Conservation (phyloP, 2,329 filamentous ascomycete genomes). For the Proliferodiscus dingleyae region DNA sequence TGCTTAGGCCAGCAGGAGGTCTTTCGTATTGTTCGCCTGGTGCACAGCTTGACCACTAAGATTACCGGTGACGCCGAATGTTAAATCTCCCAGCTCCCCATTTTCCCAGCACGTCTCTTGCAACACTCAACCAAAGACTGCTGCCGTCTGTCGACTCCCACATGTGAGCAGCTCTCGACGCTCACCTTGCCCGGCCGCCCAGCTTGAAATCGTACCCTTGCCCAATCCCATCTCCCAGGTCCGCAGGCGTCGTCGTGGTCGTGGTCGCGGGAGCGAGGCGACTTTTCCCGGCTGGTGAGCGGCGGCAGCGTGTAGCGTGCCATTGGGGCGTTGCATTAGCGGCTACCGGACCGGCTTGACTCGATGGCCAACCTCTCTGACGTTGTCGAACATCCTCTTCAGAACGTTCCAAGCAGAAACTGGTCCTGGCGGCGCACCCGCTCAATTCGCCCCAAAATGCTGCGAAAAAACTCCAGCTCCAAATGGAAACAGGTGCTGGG, state of each 20-base stretch:
- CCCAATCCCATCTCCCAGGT: too few relatives aligned
- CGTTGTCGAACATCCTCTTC: background rate
- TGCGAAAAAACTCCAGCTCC: slow-evolving; percentile 19
- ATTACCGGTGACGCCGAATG: too few relatives aligned
- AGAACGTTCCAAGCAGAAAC: background rate
- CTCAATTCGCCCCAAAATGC: slow-evolving; percentile 6
- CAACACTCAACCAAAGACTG: too few relatives aligned
- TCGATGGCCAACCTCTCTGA: background rate
- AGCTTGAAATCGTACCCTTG: background rate
- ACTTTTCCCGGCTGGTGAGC: slow-evolving; percentile 10
- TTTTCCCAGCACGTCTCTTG: too few relatives aligned
- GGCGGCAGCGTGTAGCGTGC: slow-evolving; percentile 7
- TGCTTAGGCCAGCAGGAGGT: too few relatives aligned
- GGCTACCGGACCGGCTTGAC: background rate
- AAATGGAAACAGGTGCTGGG: slow-evolving; percentile 30
- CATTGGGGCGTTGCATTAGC: slow-evolving; percentile 2
- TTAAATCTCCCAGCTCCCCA: too few relatives aligned
- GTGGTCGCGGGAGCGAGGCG: background rate
- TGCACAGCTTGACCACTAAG: too few relatives aligned
- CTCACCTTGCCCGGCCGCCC: background rate
- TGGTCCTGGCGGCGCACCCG: background rate
- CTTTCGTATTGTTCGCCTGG: too few relatives aligned
- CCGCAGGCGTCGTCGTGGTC: too few relatives aligned
- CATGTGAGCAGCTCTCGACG: background rate
- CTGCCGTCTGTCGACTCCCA: background rate